phyloP scores from a whole-genome alignment of 2,329 filamentous ascomycete genomes.

The Beauveria australis region DNA sequence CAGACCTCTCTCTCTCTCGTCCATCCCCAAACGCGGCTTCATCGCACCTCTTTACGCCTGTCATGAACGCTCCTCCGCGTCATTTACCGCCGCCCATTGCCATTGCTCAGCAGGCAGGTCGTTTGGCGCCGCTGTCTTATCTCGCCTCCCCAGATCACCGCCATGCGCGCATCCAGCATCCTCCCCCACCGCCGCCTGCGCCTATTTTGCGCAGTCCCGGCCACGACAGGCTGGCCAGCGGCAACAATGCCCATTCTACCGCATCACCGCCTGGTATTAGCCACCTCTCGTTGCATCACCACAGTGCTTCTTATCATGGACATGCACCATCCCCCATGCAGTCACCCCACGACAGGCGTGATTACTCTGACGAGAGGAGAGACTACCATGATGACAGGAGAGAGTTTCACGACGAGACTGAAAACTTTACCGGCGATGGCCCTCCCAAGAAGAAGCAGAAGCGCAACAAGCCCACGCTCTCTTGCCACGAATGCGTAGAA shows the following conservation, averaged over 20 bases:
- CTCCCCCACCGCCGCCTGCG: slow-evolving; percentile 1
- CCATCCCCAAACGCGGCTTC: neutral
- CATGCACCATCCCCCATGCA: slow-evolving; percentile 3
- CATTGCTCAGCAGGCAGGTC: slow-evolving; percentile 10
- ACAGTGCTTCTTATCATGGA: slow-evolving; percentile 1
- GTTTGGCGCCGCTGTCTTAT: slow-evolving; percentile 8
- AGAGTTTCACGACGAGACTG: slow-evolving; percentile 8
- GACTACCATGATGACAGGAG: slow-evolving; percentile 6
- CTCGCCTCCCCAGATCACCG: slow-evolving; percentile 6
- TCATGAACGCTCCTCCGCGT: slow-evolving; percentile 9
- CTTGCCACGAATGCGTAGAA: slow-evolving; percentile 72
- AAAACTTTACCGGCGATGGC: slow-evolving; percentile 20
- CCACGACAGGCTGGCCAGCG: neutral
- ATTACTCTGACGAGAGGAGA: slow-evolving; percentile 1
- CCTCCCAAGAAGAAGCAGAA: slow-evolving; percentile 66
- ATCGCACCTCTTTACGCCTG: neutral
- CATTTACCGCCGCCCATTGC: slow-evolving; percentile 10
- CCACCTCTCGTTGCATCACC: slow-evolving; percentile 2
- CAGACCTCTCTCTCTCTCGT: neutral
- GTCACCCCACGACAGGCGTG: slow-evolving; percentile 1
- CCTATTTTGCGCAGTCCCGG: slow-evolving; percentile 2
- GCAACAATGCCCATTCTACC: neutral
- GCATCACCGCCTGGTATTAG: neutral
- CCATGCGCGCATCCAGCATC: neutral
- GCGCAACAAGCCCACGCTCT: slow-evolving; percentile 75